Evolutionary conservation across 768 basidiomycete species (phyloP).

Genomic region (Gautieria morchelliformis): DNA sequence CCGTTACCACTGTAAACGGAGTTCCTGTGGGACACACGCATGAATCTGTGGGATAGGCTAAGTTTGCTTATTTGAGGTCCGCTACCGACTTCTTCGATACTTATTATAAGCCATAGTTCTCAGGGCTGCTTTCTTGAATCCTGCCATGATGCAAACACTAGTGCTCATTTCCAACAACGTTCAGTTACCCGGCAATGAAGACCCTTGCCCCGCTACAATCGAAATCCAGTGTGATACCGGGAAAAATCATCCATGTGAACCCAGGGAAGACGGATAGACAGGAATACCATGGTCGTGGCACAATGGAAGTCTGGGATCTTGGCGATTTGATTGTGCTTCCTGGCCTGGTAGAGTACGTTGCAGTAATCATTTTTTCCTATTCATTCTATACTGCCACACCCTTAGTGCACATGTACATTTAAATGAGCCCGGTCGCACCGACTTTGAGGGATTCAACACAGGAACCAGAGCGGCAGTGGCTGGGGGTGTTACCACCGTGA

Average conservation of each 20-base stretch:
- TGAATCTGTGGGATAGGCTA: no score
- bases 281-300: constrained; percentile 20
- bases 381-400: neutral
- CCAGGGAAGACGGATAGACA: constrained; percentile 22
- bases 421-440: no score
- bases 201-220: constrained; percentile 56
- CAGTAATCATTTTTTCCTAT: constrained; percentile 1
- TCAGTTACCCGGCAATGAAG: constrained; percentile 40
- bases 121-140: no score
- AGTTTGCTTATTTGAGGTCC: no score
- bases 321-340: constrained; percentile 46
- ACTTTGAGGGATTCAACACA: constrained; percentile 91
- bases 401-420: constrained; percentile 72
- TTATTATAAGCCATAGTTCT: no score
- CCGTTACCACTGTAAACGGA: no score
- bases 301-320: constrained; percentile 41
- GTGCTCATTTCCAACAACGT: constrained; percentile 46
- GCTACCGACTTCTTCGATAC: no score
- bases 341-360: no score
- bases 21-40: no score
- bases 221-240: constrained; percentile 31
- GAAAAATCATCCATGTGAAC: constrained; percentile 49
- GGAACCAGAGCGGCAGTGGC: constrained; percentile 87
- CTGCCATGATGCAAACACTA: no score
- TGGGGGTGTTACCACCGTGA: constrained; percentile 90